These are phyloP conservation scores for Lagenidium sp. DNA, from an alignment of 352 stramenopile species.

Conservation along the genomic window DNA sequence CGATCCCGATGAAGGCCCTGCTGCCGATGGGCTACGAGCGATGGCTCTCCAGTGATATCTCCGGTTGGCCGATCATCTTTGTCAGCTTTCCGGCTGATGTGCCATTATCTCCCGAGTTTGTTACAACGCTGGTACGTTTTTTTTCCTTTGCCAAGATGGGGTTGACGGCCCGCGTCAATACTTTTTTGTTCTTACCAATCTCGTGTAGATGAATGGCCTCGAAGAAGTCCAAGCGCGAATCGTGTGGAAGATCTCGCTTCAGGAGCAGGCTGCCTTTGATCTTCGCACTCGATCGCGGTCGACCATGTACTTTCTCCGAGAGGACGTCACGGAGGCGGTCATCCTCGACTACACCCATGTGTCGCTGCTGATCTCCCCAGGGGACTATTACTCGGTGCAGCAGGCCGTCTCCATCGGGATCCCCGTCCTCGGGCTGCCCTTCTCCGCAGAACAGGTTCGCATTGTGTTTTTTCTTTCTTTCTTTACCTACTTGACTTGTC, in stretches of 20 bases:
- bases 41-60: slow-evolving; percentile 4
- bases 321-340: slow-evolving; percentile 31
- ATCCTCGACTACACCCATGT: slow-evolving; percentile 25
- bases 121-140: slow-evolving; percentile 31
- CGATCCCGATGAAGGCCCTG: slow-evolving; percentile 6
- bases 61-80: slow-evolving; percentile 25
- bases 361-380: slow-evolving; percentile 48
- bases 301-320: slow-evolving; percentile 42
- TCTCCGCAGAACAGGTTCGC: slow-evolving; percentile 57
- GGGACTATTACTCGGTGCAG: slow-evolving; percentile 46
- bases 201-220: slow-evolving; percentile 36
- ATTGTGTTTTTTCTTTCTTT: neutral
- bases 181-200: too few species aligned
- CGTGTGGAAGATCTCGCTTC: slow-evolving; percentile 47
- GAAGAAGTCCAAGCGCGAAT: slow-evolving; percentile 39
- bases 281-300: slow-evolving; percentile 28
- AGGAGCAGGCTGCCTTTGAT: slow-evolving; percentile 53
- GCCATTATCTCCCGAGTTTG: slow-evolving; percentile 39
- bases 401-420: slow-evolving; percentile 49
- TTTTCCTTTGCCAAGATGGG: too few species aligned
- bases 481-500: neutral
- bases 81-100: slow-evolving; percentile 46
- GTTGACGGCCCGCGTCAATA: too few species aligned
- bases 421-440: slow-evolving; percentile 59
- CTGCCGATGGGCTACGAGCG: slow-evolving; percentile 5